These are phyloP conservation scores for Lasiodiplodia sp. DNA, from an alignment of 2,329 filamentous ascomycete genomes.

Conservation along the genomic window DNA sequence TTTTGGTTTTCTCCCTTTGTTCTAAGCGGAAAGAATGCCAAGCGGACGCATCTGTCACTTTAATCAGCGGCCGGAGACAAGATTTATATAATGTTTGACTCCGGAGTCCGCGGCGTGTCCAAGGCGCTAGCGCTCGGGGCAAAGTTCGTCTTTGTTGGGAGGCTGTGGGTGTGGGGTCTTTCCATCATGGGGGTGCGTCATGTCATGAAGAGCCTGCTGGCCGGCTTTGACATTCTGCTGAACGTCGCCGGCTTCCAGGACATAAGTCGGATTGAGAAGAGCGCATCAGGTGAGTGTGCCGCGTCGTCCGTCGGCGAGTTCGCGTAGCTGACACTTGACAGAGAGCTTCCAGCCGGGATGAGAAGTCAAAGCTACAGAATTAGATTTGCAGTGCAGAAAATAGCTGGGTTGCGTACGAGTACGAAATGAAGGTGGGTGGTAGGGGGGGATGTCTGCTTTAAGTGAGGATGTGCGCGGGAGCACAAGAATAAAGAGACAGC, in stretches of 20 bases:
- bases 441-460: background rate
- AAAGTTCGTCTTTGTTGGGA: constrained; percentile 67
- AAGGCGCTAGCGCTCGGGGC: constrained; percentile 69
- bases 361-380: constrained; percentile 38
- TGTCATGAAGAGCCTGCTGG: constrained; percentile 67
- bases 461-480: constrained; percentile 21
- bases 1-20: constrained; percentile 3
- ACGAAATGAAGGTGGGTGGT: background rate
- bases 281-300: constrained; percentile 36
- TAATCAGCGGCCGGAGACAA: constrained; percentile 58
- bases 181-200: constrained; percentile 67
- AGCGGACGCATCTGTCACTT: constrained; percentile 16
- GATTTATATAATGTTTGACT: constrained; percentile 66
- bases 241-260: constrained; percentile 64
- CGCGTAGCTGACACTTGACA: constrained; percentile 7
- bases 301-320: background rate
- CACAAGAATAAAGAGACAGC: constrained; percentile 18
- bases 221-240: constrained; percentile 69
- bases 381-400: constrained; percentile 1
- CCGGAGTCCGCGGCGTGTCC: constrained; percentile 65
- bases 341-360: constrained; percentile 39
- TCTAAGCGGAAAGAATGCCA: background rate
- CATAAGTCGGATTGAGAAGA: constrained; percentile 60
- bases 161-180: constrained; percentile 68
- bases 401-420: background rate